Evolutionary conservation across 106 monocot species (phyloP), one percentile per base, ranked within the genome.

Genomic region (Vanilla planifolia): DNA sequence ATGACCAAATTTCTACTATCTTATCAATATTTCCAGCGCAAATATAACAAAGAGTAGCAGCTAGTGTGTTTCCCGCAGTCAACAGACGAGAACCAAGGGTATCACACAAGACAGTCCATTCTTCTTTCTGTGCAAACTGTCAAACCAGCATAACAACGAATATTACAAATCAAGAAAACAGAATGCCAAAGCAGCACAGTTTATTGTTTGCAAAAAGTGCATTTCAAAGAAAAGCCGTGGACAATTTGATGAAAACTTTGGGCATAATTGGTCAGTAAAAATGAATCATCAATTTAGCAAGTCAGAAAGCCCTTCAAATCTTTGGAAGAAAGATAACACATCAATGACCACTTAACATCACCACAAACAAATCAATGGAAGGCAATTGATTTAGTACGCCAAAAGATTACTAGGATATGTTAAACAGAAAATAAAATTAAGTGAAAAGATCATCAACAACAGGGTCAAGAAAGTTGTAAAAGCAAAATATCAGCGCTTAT

Each of bases 1-100:
- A 59, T 59, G 96, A 87, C 96, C 96, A 98, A 66, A 92, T 92
- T 79, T 98, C 96, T 30, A 98, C 84, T 50, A 91, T 85, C 69
- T 80, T 98, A 37, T 98, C 88, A 29, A 98, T 85, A 71, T 88
- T 98, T 64, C 96, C 96, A 77, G 96, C 87, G 79, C 86, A 87
- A 24, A 98, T 88, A 65, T 85, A 98, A 63, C 96, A 98, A 1
- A 98, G 81, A 73, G 96, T 91, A 43, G 91, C 96, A 75, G 91
- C 84, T 70, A 82, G 81, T 20, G 74, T 91, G 50, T 86, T 75
- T 17, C 87, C 91, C 21, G 57, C 79, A 28, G 63, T 68, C 70
- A 88, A 53, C 35, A 98, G 57, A 66, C 91, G 81, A 67, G 96
- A 98, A 72, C 79, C 96, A 59, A 98, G 96, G 19, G 70, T 75